Evolutionary conservation across 495 filamentous ascomycete genomes (phyloP).

Genomic region (Bombardia bombarda): DNA sequence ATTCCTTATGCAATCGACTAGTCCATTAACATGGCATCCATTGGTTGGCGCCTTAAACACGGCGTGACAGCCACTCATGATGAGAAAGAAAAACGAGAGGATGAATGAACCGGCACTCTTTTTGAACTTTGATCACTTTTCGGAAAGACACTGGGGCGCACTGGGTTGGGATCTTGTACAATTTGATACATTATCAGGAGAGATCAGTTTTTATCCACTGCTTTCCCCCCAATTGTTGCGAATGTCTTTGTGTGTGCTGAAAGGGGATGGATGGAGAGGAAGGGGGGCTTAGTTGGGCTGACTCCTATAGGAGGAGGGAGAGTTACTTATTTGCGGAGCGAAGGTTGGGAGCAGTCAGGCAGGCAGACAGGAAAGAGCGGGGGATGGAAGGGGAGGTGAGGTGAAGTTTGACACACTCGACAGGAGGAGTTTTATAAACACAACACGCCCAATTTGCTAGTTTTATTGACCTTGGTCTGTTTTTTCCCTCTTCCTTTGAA

Average conservation of each 20-base stretch:
- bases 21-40: constrained; percentile 33
- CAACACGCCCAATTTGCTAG: constrained; percentile 12
- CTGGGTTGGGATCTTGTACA: constrained; percentile 42
- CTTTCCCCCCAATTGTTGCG: constrained; percentile 11
- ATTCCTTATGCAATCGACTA: constrained; percentile 40
- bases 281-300: too few species aligned
- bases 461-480: too few species aligned
- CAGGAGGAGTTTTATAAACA: constrained; percentile 8
- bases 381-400: not conserved
- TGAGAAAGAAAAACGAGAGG: constrained; percentile 13
- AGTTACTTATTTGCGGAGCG: not conserved
- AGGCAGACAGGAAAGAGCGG: too few species aligned
- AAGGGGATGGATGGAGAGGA: not conserved
- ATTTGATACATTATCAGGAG: constrained; percentile 38
- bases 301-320: too few species aligned
- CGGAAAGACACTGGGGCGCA: constrained; percentile 39
- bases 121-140: constrained; percentile 31
- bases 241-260: constrained; percentile 9
- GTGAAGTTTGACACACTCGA: not conserved
- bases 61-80: constrained; percentile 25
- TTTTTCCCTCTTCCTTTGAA: too few species aligned
- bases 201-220: constrained; percentile 21
- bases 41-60: constrained; percentile 27
- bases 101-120: constrained; percentile 21
- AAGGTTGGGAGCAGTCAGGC: too few species aligned